Percentiles rank a stretch among this genome's conserved stretches.
These are phyloP conservation scores for Kwoniella bestiolae DNA, from an alignment of 768 basidiomycete species.

Conservation along the genomic window DNA sequence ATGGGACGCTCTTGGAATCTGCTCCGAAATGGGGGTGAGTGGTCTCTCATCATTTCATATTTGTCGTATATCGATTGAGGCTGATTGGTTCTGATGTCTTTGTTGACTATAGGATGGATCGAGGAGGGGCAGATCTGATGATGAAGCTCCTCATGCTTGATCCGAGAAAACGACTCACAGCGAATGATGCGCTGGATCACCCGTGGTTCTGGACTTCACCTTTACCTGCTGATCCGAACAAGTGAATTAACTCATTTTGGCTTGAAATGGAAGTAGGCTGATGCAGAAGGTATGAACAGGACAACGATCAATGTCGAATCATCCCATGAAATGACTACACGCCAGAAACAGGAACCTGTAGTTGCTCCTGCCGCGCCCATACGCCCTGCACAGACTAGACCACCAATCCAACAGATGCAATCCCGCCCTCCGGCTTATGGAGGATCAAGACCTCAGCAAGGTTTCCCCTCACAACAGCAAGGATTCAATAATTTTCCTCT, in stretches of 20 bases:
- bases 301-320: constrained; percentile 42
- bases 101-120: constrained; percentile 64
- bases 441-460: not conserved
- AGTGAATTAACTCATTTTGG: constrained; percentile 50
- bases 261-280: no score
- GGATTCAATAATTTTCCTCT: constrained; percentile 6
- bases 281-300: constrained; percentile 5
- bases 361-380: not conserved
- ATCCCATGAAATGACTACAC: constrained; percentile 49
- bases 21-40: constrained; percentile 40
- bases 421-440: no score
- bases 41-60: not conserved
- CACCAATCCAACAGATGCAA: not conserved
- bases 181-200: constrained; percentile 83
- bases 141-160: constrained; percentile 82
- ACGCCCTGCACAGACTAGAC: not conserved
- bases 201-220: constrained; percentile 95
- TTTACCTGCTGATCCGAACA: constrained; percentile 62
- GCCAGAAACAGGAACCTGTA: constrained; percentile 25
- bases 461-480: not conserved
- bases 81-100: not conserved
- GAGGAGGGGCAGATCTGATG: constrained; percentile 77
- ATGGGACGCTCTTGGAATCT: constrained; percentile 29
- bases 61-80: not conserved
- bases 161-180: constrained; percentile 81